A percentile compares a stretch with the other conserved stretches of the same genome.
These are phyloP conservation scores for Moringa oleifera DNA, from an alignment of 345 rosid species.

Conservation along the genomic window DNA sequence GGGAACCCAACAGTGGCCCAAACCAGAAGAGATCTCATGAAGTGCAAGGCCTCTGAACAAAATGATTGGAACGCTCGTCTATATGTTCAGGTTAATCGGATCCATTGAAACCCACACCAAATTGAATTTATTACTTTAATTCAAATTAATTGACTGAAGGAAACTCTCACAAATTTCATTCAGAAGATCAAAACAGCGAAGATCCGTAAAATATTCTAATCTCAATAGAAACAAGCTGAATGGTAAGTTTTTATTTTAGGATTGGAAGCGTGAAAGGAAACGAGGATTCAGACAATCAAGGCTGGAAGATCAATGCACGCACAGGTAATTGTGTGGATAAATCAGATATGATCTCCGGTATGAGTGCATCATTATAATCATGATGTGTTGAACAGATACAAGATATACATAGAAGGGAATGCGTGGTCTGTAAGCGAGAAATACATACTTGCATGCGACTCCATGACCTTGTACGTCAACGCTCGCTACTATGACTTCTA, in stretches of 20 bases:
- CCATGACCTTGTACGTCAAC: conserved; percentile 45
- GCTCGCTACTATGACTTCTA: conserved; percentile 57
- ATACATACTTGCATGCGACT: conserved; percentile 73
- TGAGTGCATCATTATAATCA: too few species aligned
- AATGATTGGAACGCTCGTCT: conserved; percentile 39
- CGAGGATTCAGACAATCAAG: conserved; percentile 47
- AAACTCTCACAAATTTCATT: too few species aligned
- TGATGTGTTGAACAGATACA: conserved; percentile 37
- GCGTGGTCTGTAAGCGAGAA: conserved; percentile 86
- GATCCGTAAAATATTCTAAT: too few species aligned
- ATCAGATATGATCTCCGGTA: too few species aligned
- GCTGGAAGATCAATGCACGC: conserved; percentile 49
- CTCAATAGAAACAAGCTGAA: too few species aligned
- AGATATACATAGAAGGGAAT: conserved; percentile 68
- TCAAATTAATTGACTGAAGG: too few species aligned
- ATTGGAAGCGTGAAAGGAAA: conserved; percentile 38
- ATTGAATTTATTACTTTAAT: too few species aligned
- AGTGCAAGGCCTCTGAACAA: conserved; percentile 22
- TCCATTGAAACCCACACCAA: too few species aligned
- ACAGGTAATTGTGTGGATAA: conserved; percentile 37
- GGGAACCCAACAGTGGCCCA: conserved; percentile 45
- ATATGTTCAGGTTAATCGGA: conserved; percentile 27
- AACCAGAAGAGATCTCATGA: conserved; percentile 33
- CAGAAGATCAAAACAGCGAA: too few species aligned
- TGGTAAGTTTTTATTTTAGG: too few species aligned